phyloP scores from a whole-genome alignment of 305 asterid genomes.

The Solanum hybrid region DNA sequence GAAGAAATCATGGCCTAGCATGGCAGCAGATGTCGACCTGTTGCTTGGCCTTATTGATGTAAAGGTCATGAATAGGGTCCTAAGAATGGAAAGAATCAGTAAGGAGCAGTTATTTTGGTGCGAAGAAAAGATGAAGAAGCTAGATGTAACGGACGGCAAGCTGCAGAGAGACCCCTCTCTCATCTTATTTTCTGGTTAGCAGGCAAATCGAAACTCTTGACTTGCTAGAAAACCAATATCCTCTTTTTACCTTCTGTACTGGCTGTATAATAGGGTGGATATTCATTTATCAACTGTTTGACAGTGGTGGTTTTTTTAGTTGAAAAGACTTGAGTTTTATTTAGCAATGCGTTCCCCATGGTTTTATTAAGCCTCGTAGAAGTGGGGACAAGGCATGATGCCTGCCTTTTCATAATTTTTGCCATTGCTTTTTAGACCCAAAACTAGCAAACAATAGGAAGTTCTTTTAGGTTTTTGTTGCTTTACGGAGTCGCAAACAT shows the following conservation, averaged over 20 bases:
- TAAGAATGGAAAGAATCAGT: constrained; percentile 51
- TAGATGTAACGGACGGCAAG: constrained; percentile 46
- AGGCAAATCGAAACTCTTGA: not conserved
- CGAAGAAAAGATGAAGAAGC: constrained; percentile 80
- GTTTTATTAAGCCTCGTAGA: not conserved
- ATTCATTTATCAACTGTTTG: not conserved
- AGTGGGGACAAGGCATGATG: not conserved
- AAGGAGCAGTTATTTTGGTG: constrained; percentile 80
- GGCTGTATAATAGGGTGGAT: not conserved
- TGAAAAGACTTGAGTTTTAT: not conserved
- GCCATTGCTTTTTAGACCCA: not conserved
- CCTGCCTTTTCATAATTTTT: not conserved
- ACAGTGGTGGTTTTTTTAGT: not conserved
- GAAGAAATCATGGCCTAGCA: constrained; percentile 56
- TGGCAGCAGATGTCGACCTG: constrained; percentile 46
- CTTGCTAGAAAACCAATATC: not conserved
- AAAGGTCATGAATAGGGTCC: constrained; percentile 52
- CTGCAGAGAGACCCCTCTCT: constrained; percentile 81
- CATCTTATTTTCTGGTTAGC: constrained; percentile 55
- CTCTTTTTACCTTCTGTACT: not conserved
- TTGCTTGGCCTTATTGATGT: constrained; percentile 66
- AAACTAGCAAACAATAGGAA: not conserved
- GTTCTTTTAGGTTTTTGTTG: not conserved
- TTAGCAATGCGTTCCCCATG: not conserved
- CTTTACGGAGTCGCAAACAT: not conserved